These are phyloP conservation scores for Acanthamoeba polyphaga DNA, from an alignment of 208 protist species.

Conservation along the genomic window DNA sequence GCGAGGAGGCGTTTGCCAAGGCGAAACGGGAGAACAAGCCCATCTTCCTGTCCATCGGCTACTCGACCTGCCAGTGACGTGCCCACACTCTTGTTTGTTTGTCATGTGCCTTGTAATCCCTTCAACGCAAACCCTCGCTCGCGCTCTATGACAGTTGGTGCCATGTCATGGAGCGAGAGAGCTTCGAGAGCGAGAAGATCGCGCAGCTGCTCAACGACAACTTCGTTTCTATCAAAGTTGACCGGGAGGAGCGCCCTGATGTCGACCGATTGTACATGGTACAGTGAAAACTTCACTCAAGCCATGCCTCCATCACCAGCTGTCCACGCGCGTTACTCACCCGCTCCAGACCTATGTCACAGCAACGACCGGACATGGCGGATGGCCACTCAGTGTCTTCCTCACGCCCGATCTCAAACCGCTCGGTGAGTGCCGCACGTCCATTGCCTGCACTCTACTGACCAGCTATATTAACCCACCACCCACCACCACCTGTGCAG, in stretches of 20 bases:
- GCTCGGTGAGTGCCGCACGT: background rate
- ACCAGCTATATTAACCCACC: too few species aligned
- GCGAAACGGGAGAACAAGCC: slow-evolving; percentile 81
- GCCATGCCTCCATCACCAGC: background rate
- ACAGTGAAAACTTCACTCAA: background rate
- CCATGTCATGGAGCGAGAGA: slow-evolving; percentile 88
- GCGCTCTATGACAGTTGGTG: slow-evolving; percentile 78
- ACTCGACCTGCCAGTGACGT: slow-evolving; percentile 82
- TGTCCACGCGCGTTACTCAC: background rate
- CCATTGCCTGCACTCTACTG: too few species aligned
- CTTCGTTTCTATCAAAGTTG: slow-evolving; percentile 85
- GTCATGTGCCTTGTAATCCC: background rate
- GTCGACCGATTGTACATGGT: slow-evolving; percentile 82
- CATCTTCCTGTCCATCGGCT: slow-evolving; percentile 87
- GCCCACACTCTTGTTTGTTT: background rate
- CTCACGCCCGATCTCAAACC: slow-evolving; percentile 79
- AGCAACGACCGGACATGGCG: slow-evolving; percentile 48
- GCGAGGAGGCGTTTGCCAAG: slow-evolving; percentile 82
- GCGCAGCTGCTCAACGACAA: slow-evolving; percentile 78
- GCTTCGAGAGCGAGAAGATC: slow-evolving; percentile 82
- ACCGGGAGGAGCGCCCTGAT: slow-evolving; percentile 83
- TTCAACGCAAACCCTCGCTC: background rate
- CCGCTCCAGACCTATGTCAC: slow-evolving; percentile 45
- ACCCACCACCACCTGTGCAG: background rate
- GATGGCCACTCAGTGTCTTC: slow-evolving; percentile 81